Evolutionary conservation across 768 basidiomycete species (phyloP).

Genomic region (Leccinum variicolor): DNA sequence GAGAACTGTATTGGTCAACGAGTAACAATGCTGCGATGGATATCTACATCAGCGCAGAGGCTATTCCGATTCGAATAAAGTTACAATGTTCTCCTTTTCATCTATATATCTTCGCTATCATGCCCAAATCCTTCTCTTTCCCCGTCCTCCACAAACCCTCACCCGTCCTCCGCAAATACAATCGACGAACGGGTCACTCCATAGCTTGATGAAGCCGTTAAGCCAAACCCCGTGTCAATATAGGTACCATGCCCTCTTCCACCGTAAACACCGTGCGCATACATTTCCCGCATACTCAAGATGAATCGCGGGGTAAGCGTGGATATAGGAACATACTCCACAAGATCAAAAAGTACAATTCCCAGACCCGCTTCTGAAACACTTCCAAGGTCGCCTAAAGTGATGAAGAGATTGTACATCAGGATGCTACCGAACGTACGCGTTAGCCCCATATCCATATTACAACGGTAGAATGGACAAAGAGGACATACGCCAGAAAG

Average conservation of each 20-base stretch:
- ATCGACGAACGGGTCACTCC: not conserved
- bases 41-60: not conserved
- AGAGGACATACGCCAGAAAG: not conserved
- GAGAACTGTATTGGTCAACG: too few relatives aligned
- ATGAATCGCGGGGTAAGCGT: not conserved
- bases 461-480: not conserved
- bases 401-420: not conserved
- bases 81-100: not conserved
- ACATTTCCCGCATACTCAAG: not conserved
- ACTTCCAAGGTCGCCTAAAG: not conserved
- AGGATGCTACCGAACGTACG: not conserved
- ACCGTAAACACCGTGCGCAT: not conserved
- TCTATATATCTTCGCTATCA: not conserved
- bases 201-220: not conserved
- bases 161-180: not conserved
- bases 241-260: not conserved
- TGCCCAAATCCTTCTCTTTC: not conserved
- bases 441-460: not conserved
- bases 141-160: not conserved
- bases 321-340: not conserved
- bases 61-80: not conserved
- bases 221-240: not conserved
- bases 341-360: fast-evolving
- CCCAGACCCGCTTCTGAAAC: not conserved
- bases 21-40: not conserved